Evolutionary conservation across 352 stramenopile genomes (phyloP).

Genomic region (Blastocystis sp.): DNA sequence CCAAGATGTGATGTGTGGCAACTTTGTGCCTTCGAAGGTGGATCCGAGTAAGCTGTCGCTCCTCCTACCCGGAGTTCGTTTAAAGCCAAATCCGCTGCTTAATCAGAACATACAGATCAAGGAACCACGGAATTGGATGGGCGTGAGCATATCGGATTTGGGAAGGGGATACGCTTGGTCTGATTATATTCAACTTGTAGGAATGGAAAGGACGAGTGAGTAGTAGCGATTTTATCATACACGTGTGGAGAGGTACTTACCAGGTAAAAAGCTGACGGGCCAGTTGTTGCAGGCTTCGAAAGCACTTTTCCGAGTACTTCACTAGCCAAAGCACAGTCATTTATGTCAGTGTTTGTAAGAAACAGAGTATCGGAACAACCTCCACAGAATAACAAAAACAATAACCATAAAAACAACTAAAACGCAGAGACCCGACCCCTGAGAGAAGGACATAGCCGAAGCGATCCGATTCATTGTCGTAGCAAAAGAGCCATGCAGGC

Average conservation of each 20-base stretch:
- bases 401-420: constrained; percentile 55
- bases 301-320: background rate
- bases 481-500: background rate
- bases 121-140: constrained; percentile 42
- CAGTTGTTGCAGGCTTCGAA: background rate
- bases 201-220: background rate
- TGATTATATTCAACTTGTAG: constrained; percentile 39
- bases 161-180: constrained; percentile 25
- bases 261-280: too few species aligned
- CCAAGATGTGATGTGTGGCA: background rate
- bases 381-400: constrained; percentile 53
- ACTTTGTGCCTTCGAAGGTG: background rate
- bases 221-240: constrained; percentile 43
- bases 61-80: background rate
- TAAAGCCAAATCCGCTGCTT: background rate
- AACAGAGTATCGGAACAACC: background rate
- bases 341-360: background rate
- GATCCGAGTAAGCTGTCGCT: background rate
- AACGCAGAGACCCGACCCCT: constrained; percentile 12
- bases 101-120: background rate
- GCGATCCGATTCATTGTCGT: background rate
- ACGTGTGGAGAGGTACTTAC: background rate
- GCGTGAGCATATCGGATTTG: constrained; percentile 19
- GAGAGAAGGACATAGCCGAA: background rate
- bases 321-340: background rate